phyloP scores from a whole-genome alignment of 805 yeast genomes.

The Metschnikowia bowlesiae region DNA sequence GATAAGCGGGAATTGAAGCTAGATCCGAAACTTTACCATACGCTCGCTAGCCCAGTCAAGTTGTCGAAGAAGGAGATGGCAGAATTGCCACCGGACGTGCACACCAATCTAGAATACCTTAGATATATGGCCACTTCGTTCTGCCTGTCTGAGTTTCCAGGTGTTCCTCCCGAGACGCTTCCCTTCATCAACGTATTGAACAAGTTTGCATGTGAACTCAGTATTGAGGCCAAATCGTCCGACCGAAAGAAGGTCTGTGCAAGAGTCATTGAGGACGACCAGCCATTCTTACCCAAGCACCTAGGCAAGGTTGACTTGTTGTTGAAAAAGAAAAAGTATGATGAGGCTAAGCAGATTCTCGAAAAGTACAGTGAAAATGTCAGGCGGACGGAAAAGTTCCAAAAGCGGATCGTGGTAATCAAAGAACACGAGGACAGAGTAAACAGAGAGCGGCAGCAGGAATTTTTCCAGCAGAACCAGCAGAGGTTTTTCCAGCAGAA shows the following conservation, averaged over 20 bases:
- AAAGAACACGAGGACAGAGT: constrained; percentile 23
- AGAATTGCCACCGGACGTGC: constrained; percentile 25
- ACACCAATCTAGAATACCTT: constrained; percentile 42
- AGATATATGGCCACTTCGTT: constrained; percentile 32
- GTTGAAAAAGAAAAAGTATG: constrained; percentile 28
- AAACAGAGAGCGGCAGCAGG: constrained; percentile 20
- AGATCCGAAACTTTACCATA: constrained; percentile 4
- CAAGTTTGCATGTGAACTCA: constrained; percentile 40
- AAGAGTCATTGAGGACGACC: constrained; percentile 14
- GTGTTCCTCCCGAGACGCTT: constrained; percentile 14
- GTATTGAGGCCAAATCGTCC: constrained; percentile 22
- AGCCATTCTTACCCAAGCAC: constrained; percentile 37
- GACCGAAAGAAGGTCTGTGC: constrained; percentile 24
- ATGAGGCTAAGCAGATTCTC: constrained; percentile 38
- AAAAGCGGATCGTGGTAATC: constrained; percentile 29
- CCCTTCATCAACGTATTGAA: constrained; percentile 29
- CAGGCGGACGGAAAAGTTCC: constrained; percentile 37
- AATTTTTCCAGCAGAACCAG: constrained; percentile 28
- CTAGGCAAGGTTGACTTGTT: constrained; percentile 33
- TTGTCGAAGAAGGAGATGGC: constrained; percentile 26
- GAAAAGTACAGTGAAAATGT: constrained; percentile 31
- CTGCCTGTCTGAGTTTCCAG: constrained; percentile 16
- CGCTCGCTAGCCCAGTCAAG: constrained; percentile 18
- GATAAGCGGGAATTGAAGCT: constrained; percentile 11
- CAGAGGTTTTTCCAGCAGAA: constrained; percentile 27